A percentile compares a stretch with the other conserved stretches of the same genome.
These are phyloP conservation scores for Neurospora tetrasperma DNA, from an alignment of 495 filamentous ascomycete species.

Conservation along the genomic window DNA sequence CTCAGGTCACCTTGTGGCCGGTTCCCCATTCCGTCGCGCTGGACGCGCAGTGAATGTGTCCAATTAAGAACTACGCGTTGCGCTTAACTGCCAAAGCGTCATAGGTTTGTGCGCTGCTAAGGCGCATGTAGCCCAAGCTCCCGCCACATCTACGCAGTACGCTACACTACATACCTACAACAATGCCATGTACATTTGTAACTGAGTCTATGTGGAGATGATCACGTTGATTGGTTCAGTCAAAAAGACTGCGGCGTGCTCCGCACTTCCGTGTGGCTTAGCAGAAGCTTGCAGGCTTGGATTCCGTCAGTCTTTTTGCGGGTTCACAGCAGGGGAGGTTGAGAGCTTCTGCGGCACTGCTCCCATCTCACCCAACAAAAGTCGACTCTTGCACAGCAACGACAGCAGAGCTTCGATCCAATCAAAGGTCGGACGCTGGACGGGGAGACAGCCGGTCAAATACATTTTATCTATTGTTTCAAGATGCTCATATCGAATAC, in stretches of 20 bases:
- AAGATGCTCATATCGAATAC: too few relatives aligned
- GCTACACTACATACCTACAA: too few relatives aligned
- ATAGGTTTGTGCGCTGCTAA: not conserved
- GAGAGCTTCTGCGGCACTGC: not conserved
- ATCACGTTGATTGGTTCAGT: not conserved
- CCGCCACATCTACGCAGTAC: not conserved
- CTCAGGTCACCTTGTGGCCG: not conserved
- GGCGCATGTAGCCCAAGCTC: not conserved
- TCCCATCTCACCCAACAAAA: not conserved
- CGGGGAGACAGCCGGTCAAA: not conserved
- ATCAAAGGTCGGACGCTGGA: not conserved
- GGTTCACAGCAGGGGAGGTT: not conserved
- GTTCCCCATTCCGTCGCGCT: not conserved
- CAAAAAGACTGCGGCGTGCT: not conserved
- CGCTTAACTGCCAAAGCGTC: constrained; percentile 7
- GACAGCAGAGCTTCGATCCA: not conserved
- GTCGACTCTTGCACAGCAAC: not conserved
- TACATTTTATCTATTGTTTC: not conserved
- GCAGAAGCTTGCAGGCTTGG: not conserved
- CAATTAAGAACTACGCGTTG: not conserved
- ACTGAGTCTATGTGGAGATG: not conserved
- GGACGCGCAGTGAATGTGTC: not conserved
- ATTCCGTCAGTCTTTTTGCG: not conserved
- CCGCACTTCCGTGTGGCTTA: not conserved
- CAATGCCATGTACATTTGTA: too few relatives aligned